Evolutionary conservation across 1,139 yeast species (phyloP).

Genomic region (Taphrina sp.): DNA sequence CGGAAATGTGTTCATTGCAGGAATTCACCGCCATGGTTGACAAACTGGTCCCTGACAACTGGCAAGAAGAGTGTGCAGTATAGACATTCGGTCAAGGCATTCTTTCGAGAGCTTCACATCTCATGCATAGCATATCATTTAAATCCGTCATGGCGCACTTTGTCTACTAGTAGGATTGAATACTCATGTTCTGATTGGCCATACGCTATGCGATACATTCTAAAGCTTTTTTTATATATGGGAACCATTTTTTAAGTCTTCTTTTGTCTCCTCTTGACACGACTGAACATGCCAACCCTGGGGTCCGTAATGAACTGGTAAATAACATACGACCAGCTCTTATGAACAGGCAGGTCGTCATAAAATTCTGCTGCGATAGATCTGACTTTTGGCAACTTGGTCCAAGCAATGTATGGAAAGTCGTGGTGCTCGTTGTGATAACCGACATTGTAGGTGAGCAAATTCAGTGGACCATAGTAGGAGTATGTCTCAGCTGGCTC

Average conservation of each 20-base stretch:
- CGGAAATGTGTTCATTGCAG: constrained; percentile 36
- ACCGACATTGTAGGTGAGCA: constrained; percentile 87
- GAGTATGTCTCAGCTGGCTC: constrained; percentile 80
- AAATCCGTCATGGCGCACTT: too few relatives aligned
- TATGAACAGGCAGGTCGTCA: constrained; percentile 72
- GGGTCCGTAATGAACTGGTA: constrained; percentile 69
- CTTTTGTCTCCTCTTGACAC: constrained; percentile 61
- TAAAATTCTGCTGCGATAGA: constrained; percentile 76
- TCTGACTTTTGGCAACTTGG: constrained; percentile 65
- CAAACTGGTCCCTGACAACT: constrained; percentile 36
- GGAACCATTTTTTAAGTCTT: constrained; percentile 5
- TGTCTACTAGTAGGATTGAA: too few relatives aligned
- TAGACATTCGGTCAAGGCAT: too few relatives aligned
- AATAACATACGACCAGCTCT: constrained; percentile 76
- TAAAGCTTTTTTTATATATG: too few relatives aligned
- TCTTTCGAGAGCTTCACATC: too few relatives aligned
- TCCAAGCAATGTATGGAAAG: constrained; percentile 91
- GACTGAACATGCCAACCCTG: constrained; percentile 69
- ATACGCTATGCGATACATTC: too few relatives aligned
- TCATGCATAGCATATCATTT: too few relatives aligned
- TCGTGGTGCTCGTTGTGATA: constrained; percentile 94
- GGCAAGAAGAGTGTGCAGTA: constrained; percentile 36
- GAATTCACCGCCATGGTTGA: constrained; percentile 35
- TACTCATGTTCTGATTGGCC: too few relatives aligned
- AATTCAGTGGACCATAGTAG: constrained; percentile 76